Evolutionary conservation across 345 rosid species (phyloP), one percentile per base, ranked within the genome.

Genomic region (Pseudoturritis turrita): DNA sequence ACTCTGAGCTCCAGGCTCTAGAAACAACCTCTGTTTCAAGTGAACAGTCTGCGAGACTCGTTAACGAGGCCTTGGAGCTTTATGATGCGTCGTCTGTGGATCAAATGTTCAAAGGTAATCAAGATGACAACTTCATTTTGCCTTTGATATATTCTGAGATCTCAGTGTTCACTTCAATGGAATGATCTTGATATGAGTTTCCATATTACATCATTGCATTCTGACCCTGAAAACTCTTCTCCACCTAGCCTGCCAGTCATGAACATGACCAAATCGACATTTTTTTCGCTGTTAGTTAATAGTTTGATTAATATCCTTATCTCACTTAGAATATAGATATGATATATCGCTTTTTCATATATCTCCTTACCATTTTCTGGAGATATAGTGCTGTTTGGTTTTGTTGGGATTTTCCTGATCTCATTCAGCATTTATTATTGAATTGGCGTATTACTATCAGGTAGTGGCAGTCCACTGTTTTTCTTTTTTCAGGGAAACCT

Each of bases 31-130:
- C 85, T 39, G 72, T 70, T 79, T 78, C 83, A 2, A 80, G 66
- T 51, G 83, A 82, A 78, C 73, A 46, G 49, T 83, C 75, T 60
- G 59, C 86, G 40, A 85, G 81, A 65, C 79, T 84, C 45, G 73
- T 78, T 44, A 78, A 76, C 53, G 91, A 91, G 78, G 86, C 83
- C 45, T 57, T 85, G 31, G 79, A 82, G 78, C 23, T 73, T 47
- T 84, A 77, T 73, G 85, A 86, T 44, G 80, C 85, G 47, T 65
- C 80, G 44, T 83, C 86, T 51, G 49, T 53, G 3, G 80, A 78
- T 39, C 81, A 81, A 36, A 68, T 83, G 83, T 81, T 85, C 77
- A 78, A 81, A 81, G 99, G 99, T 95, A 68, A 72, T 62, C 63
- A 50, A 56, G 31, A 35, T 25, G 36, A 17, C 60, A 22, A 51